Evolutionary conservation across 306 rosid genomes (phyloP).

Genomic region (Prosopis cineraria): DNA sequence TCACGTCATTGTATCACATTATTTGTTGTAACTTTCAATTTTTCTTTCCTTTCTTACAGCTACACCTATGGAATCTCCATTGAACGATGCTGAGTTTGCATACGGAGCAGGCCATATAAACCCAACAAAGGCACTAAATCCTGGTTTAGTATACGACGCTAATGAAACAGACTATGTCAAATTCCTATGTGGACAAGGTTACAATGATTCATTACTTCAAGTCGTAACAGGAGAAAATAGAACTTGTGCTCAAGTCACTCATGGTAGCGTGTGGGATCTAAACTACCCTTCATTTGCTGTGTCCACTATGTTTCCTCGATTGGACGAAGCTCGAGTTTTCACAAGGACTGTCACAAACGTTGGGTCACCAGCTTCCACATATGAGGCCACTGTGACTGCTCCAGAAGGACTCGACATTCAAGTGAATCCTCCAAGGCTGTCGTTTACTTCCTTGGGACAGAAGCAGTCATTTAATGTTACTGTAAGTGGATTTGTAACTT

Average conservation of each 20-base stretch:
- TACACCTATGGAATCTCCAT: not conserved
- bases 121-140: constrained; percentile 35
- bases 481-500: not conserved
- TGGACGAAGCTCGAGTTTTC: not conserved
- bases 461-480: not conserved
- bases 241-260: not conserved
- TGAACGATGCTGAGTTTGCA: constrained; percentile 38
- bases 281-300: not conserved
- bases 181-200: constrained; percentile 51
- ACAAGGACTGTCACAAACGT: not conserved
- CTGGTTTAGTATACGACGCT: constrained; percentile 48
- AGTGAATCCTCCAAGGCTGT: constrained; percentile 21
- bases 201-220: constrained; percentile 9
- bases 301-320: not conserved
- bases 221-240: not conserved
- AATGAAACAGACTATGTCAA: constrained; percentile 36
- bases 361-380: not conserved
- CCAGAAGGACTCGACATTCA: not conserved
- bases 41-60: too few relatives aligned
- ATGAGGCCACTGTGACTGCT: not conserved
- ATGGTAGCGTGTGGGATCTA: not conserved
- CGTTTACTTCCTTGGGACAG: constrained; percentile 19
- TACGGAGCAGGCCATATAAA: constrained; percentile 47
- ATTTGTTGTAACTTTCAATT: too few relatives aligned
- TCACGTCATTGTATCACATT: too few relatives aligned